phyloP scores from a whole-genome alignment of 1,284 basidiomycete genomes.

The Puccinia polysora region DNA sequence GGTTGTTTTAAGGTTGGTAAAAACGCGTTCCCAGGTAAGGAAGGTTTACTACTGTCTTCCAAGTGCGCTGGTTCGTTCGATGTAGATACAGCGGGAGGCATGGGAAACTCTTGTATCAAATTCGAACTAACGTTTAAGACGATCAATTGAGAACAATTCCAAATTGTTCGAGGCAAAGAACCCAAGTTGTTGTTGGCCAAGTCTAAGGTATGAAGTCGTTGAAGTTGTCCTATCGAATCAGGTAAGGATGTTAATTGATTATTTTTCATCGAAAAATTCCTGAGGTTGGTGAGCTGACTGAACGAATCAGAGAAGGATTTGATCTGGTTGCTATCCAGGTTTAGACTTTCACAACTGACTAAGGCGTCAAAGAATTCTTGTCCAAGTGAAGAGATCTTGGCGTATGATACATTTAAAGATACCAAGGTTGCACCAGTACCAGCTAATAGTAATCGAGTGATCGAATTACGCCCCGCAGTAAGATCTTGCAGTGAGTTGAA shows the following conservation, averaged over 20 bases:
- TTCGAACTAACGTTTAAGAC: constrained; percentile 87
- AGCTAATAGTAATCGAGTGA: constrained; percentile 57
- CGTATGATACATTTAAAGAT: constrained; percentile 79
- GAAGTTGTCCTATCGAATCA: constrained; percentile 68
- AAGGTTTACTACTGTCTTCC: constrained; percentile 34
- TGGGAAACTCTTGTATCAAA: constrained; percentile 68
- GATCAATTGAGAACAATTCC: constrained; percentile 73
- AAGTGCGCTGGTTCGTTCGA: constrained; percentile 41
- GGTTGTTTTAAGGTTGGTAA: constrained; percentile 50
- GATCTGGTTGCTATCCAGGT: constrained; percentile 81
- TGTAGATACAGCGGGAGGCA: constrained; percentile 57
- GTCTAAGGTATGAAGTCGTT: constrained; percentile 72
- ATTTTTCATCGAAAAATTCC: constrained; percentile 77
- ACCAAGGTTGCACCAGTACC: constrained; percentile 59
- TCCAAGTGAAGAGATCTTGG: constrained; percentile 80
- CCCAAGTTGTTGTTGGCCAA: constrained; percentile 87
- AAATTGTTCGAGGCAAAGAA: constrained; percentile 70
- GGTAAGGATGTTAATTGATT: constrained; percentile 80
- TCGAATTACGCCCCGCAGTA: constrained; percentile 71
- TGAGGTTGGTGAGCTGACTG: constrained; percentile 67
- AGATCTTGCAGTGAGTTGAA: constrained; percentile 58
- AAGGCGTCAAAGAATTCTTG: constrained; percentile 68
- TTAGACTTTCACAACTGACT: constrained; percentile 66
- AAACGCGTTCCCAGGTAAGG: constrained; percentile 32
- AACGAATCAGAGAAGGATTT: constrained; percentile 76